Percentiles rank a stretch among this genome's conserved stretches.
These are phyloP conservation scores for Fusarium multiceps DNA, from an alignment of 2,329 filamentous ascomycete genomes.

Conservation along the genomic window DNA sequence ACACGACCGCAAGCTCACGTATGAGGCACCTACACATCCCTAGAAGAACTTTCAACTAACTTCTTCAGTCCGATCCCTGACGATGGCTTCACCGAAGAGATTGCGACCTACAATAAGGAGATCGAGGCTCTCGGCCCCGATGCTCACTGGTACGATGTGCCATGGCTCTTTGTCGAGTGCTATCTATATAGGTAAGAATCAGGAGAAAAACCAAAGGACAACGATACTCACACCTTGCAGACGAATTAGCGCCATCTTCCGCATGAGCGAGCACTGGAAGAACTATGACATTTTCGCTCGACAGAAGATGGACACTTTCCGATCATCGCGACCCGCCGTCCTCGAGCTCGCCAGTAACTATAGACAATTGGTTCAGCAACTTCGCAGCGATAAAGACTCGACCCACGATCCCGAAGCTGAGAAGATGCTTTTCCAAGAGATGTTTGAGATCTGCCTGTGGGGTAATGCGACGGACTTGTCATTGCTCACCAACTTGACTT, in stretches of 20 bases:
- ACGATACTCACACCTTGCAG: conserved; percentile 50
- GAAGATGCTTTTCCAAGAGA: conserved; percentile 84
- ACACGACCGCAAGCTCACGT: conserved; percentile 85
- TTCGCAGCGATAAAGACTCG: conserved; percentile 65
- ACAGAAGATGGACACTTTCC: conserved; percentile 93
- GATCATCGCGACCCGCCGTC: conserved; percentile 87
- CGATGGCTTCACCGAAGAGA: conserved; percentile 83
- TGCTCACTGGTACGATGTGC: conserved; percentile 82
- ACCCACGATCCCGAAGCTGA: conserved; percentile 74
- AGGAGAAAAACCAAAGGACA: background rate
- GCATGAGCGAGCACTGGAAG: conserved; percentile 83
- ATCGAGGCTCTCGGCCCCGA: conserved; percentile 74
- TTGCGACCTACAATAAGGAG: conserved; percentile 87
- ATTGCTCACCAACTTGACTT: conserved; percentile 87
- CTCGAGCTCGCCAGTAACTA: conserved; percentile 85
- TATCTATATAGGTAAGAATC: conserved; percentile 81
- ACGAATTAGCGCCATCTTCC: conserved; percentile 84
- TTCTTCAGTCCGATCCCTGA: conserved; percentile 73
- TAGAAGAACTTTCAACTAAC: conserved; percentile 1
- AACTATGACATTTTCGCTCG: conserved; percentile 88
- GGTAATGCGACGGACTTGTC: conserved; percentile 96
- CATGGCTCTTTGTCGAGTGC: conserved; percentile 94
- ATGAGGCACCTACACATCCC: conserved; percentile 46
- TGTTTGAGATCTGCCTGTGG: conserved; percentile 97
- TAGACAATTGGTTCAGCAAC: conserved; percentile 75